Base-by-base conservation (phyloP, 2,329 filamentous ascomycete species). In the Diaporthe ampelina region DNA sequence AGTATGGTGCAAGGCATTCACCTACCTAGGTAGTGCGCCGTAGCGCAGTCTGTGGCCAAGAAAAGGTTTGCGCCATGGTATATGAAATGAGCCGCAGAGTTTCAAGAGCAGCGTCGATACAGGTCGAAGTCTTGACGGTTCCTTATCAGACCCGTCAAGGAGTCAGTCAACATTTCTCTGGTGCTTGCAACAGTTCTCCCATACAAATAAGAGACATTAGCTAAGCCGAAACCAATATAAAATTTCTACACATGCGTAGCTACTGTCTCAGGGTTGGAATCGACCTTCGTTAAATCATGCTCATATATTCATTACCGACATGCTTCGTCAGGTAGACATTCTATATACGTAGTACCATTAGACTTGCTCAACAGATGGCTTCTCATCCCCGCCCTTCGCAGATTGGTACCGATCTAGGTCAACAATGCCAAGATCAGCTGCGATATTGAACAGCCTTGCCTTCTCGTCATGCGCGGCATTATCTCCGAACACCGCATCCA, bases 401-500 rank as follows among this genome's bases (percentile, higher is more conserved):
- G 70, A 67, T 4, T 21, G 50, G n/a, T 32, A 54, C 1, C 59
- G 52, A 48, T 58, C 71, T 3, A 68, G 35, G 29, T 58, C 71
- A 17, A 68, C 61, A 17, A 73, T 45, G 24, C 59, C 59, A 26
- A 67, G 50, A 19, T 73, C 71, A 3, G 75, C 73, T 2, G 75
- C 73, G 37, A 75, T 76, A 5, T 65, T 67, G 48, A 75, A 73
- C 35, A 76, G 57, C 29, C 75, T 70, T 43, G 54, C 43, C 74
- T 80, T 79, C 75, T 80, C 80, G 69, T 80, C 78, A 63, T 80
- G 77, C 10, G 80, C 79, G 2, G 75, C 77, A 2, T 73, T 77
- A 57, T 81, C 79, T 11, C 80, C 79, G 71, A 82, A 84, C 10
- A 83, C 78, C 6, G 78, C 73, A 75, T 88, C 86, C 87, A 88